Percentiles rank a stretch among this genome's conserved stretches.
Conservation (phyloP, 139 green algal genomes). For the Trebouxia sp. region DNA sequence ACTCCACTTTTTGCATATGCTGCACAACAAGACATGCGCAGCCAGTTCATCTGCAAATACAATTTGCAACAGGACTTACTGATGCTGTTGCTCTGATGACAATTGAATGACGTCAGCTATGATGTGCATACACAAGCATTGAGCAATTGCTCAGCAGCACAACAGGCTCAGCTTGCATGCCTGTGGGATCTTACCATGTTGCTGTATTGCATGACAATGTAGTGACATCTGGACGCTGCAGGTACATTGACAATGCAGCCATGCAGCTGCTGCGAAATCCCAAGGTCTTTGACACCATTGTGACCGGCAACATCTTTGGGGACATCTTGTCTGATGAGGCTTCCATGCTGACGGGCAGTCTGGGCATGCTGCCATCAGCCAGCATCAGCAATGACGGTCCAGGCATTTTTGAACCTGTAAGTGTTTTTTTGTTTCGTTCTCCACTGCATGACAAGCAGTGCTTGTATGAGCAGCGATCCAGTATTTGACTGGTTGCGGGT, state of each 20-base stretch:
- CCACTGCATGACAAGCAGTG: not conserved
- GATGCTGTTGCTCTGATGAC: too few relatives aligned
- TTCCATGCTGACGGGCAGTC: conserved; percentile 95
- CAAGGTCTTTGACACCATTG: conserved; percentile 95
- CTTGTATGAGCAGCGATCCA: too few relatives aligned
- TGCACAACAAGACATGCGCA: not conserved
- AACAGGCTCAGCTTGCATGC: too few relatives aligned
- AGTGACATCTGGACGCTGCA: conserved; percentile 16
- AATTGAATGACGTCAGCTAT: too few relatives aligned
- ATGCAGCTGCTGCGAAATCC: conserved; percentile 98
- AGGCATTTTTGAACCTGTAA: conserved; percentile 93
- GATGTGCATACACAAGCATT: too few relatives aligned
- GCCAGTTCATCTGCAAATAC: not conserved
- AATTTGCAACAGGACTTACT: not conserved
- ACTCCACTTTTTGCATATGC: too few relatives aligned
- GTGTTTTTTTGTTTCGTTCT: not conserved
- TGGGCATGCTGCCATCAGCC: conserved; percentile 97
- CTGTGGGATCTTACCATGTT: not conserved
- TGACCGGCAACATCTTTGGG: conserved; percentile 99
- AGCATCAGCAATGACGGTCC: conserved; percentile 86
- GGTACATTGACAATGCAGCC: conserved; percentile 98
- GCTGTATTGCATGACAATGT: not conserved
- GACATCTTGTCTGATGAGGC: conserved; percentile 99
- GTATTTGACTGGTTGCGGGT: conserved; percentile 94
- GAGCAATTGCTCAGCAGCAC: too few relatives aligned